Base-by-base conservation (phyloP, 208 protist species). In the Tritrichomonas musculus region DNA sequence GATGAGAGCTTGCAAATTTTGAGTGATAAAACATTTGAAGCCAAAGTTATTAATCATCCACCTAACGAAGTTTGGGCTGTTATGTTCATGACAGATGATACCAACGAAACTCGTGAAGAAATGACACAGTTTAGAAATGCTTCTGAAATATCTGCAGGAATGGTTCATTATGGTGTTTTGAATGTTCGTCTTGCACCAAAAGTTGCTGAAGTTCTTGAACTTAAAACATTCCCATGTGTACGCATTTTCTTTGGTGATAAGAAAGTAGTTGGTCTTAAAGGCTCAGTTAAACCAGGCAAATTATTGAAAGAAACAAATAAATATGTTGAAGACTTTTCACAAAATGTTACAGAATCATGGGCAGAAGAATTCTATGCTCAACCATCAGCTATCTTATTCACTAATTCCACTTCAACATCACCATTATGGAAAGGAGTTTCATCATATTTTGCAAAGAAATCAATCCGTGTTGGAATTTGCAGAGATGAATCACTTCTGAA, bases 391-490 rank as follows among this genome's bases (percentile, higher is more conserved):
- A 84, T 84, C n/a, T 53, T 55, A 8, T 84, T 84, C 44, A 84
- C 73, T 33, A 44, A 84, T 9, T 17, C 25, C 22, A 25, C 39
- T 0, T 53, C 17, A 22, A 84, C 14, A 53, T 25, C 5, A 84
- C 39, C 73, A 84, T 47, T 84, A 33, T 84, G 73, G 73, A 84
- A n/a, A 1, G 39, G 73, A 30, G 53, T 84, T 53, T 84, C 73
- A 11, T 39, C 73, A 84, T 84, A 84, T 84, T 84, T 84, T 53
- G 5, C 17, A 11, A 44, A 44, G 39, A 84, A 84, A n/a, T 53
- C 73, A 49, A 22, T 84, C 44, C 27, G 73, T 47, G 53, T 84
- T 53, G 73, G 73, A 84, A 44, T 84, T 84, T 84, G 73, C 44
- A 9, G 44, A 33, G 44, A 84, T 84, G n/a, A 84, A 25, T 11